Conservation (phyloP, 2,329 filamentous ascomycete species). For the Rugonectria rugulosa region DNA sequence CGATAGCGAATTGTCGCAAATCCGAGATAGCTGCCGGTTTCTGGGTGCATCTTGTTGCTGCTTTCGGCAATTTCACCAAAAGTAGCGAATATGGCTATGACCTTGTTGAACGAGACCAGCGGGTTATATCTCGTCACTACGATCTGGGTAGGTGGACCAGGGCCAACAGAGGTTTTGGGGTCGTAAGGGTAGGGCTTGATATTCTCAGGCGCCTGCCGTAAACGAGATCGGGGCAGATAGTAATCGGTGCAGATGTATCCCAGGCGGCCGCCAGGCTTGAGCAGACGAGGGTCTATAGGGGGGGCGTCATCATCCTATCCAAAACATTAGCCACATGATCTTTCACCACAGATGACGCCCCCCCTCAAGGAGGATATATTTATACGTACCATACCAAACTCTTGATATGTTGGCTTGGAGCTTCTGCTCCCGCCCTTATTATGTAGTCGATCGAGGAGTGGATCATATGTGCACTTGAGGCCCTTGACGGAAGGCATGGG, state of each 20-base stretch:
- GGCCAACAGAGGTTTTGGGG: slow-evolving; percentile 81
- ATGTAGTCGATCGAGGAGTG: slow-evolving; percentile 59
- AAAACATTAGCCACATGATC: slow-evolving; percentile 65
- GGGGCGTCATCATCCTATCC: slow-evolving; percentile 80
- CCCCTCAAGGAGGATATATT: slow-evolving; percentile 55
- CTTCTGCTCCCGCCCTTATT: slow-evolving; percentile 62
- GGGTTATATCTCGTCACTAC: slow-evolving; percentile 98
- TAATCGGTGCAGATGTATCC: slow-evolving; percentile 75
- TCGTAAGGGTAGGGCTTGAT: slow-evolving; percentile 86
- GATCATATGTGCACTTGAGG: slow-evolving; percentile 68
- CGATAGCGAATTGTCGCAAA: slow-evolving; percentile 92
- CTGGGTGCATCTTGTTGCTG: slow-evolving; percentile 93
- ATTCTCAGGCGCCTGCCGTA: slow-evolving; percentile 78
- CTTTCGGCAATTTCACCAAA: slow-evolving; percentile 91
- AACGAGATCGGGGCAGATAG: slow-evolving; percentile 74
- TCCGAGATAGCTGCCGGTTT: slow-evolving; percentile 91
- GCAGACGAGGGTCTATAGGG: slow-evolving; percentile 83
- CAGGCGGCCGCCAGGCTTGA: slow-evolving; percentile 66
- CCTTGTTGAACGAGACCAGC: slow-evolving; percentile 78
- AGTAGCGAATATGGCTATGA: slow-evolving; percentile 77
- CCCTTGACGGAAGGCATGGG: slow-evolving; percentile 61
- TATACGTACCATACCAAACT: slow-evolving; percentile 73
- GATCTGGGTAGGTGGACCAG: slow-evolving; percentile 87
- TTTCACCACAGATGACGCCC: slow-evolving; percentile 66
- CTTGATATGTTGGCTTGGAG: slow-evolving; percentile 67